Base-by-base conservation (phyloP, 257 asterid species). In the Capsicum rhomboideum region DNA sequence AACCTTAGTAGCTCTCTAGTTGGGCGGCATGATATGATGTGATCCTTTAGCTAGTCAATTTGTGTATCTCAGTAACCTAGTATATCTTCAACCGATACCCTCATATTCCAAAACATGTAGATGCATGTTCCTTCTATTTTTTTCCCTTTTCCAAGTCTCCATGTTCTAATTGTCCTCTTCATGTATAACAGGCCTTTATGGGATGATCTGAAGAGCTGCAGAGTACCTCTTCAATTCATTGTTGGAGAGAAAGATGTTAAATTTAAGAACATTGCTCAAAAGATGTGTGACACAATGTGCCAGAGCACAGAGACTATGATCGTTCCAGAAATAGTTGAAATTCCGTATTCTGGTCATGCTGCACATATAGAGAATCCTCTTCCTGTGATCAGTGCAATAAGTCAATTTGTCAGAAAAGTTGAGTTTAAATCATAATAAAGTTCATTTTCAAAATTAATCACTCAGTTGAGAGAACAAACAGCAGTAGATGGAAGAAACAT, bases 301-400 rank as follows among this genome's bases (percentile, higher is more conserved):
- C 87, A 82, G 20, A 88, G 80, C 86, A 64, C 82, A 16, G 82
- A 23, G 26, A 67, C 78, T 34, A 23, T 3, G 11, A 85, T 83
- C 79, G 75, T 69, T 23, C 80, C 90, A 18, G 83, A 88, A 12
- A 88, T 96, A 9, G 85, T 88, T 52, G 97, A 94, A 87, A 89
- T 97, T 83, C 93, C 94, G 18, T 82, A 83, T 72, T 91, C 93
- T 29, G 98, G 99, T 54, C 99, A 97, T 88, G 98, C 98, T 78
- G 97, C 92, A 7, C 99, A 97, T 90, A 85, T 97, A 54, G 98
- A 97, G 92, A 97, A 95, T 87, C 99, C 98, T 55, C 96, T 95
- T 72, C 87, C 89, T 37, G 94, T 93, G 59, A 92, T 97, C 72
- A 71, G 89, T 84, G 97, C 95, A 83, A 56, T 97, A 28, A 88